Evolutionary conservation across 768 basidiomycete genomes (phyloP), one percentile per base, ranked within the genome.

Genomic region (Termitomyces sp.): DNA sequence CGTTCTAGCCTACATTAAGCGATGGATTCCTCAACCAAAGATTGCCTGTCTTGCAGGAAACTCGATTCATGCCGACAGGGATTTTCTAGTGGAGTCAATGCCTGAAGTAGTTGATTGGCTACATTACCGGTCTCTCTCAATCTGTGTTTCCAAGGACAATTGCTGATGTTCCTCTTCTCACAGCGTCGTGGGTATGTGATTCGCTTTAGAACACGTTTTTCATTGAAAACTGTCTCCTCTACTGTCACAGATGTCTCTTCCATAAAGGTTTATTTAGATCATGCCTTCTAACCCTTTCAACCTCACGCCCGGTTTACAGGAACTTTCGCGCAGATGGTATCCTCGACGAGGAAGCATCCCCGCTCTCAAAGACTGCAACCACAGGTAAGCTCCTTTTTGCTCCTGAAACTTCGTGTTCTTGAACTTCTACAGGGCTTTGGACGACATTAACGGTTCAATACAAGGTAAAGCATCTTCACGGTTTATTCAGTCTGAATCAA

Each of bases 41-140:
- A 75, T 71, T 6, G 92, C 80, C 2, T 79, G 92, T 8, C 80
- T 94, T n/a, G 92, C 94, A 6, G 94, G 94, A 14, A 95, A 80
- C 66, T 89, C 91, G 12, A 90, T 96, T 2, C 92, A 97, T 66
- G 84, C 83, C 1, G 94, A 97, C 71, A 79, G 81, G 54, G 70
- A 74, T 3, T 94, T 94, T 68, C 74, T 94, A 28, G 76, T 74
- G 4, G 82, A 83, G 66, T 82, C 90, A 54, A 94, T 97, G 92
- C 90, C 91, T 1, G 81, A 85, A 54, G 70, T 96, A 16, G 72
- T 87, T 20, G 82, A 93, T 46, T 89, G 85, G 83, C 77, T 92
- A 47, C 90, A 92, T 68, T 92, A 92, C 68, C 84, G 91, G 89
- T 88, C 60, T 55, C 47, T 61, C 56, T 55, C 51, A 26, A 40